phyloP scores from a whole-genome alignment of 2,329 filamentous ascomycete species.

The Colletotrichum melonis region DNA sequence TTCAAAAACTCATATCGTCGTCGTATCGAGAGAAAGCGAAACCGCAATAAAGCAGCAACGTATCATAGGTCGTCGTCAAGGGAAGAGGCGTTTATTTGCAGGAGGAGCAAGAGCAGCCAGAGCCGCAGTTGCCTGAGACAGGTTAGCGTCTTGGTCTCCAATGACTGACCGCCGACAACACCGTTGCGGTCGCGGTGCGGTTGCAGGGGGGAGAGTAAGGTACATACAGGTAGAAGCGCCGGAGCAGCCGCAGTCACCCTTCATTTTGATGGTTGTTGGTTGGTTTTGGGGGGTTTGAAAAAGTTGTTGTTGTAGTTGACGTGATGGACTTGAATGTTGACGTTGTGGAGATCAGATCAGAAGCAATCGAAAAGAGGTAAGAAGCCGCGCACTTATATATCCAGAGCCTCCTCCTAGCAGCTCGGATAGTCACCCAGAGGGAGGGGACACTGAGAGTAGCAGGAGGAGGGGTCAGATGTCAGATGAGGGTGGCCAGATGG shows the following conservation, averaged over 20 bases:
- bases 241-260: constrained; percentile 40
- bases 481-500: constrained; percentile 36
- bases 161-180: background rate
- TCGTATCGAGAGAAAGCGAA: background rate
- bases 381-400: constrained; percentile 33
- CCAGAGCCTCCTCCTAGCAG: constrained; percentile 4
- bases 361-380: constrained; percentile 2
- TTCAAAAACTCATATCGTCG: constrained; percentile 11
- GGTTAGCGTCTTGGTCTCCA: constrained; percentile 12
- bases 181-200: background rate
- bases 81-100: constrained; percentile 18
- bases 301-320: constrained; percentile 22
- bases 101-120: constrained; percentile 36
- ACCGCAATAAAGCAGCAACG: background rate
- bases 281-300: constrained; percentile 15
- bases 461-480: constrained; percentile 33
- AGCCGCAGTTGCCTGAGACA: constrained; percentile 37
- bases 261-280: constrained; percentile 38
- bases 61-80: background rate
- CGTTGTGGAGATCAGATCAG: constrained; percentile 6
- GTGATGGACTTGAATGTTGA: constrained; percentile 21
- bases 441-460: constrained; percentile 3
- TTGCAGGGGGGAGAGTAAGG: background rate
- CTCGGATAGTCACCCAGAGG: background rate
- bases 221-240: constrained; percentile 37